Evolutionary conservation across 257 asterid genomes (phyloP).

Genomic region (Solanum chilense): DNA sequence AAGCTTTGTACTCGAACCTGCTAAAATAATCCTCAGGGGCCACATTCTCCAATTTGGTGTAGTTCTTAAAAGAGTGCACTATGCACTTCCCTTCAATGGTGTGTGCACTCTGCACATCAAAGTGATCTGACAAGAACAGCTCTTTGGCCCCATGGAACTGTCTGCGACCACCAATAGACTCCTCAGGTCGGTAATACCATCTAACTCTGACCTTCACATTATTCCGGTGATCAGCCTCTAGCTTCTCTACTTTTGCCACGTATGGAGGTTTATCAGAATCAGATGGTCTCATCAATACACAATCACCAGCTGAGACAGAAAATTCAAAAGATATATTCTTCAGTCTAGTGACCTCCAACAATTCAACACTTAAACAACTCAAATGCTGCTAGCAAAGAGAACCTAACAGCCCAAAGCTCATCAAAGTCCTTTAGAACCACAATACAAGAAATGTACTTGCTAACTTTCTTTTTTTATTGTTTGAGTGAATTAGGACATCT

Average conservation of each 20-base stretch:
- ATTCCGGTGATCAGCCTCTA: constrained; percentile 73
- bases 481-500: neutral
- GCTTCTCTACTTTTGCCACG: constrained; percentile 73
- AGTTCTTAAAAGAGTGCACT: constrained; percentile 75
- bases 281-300: constrained; percentile 71
- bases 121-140: constrained; percentile 76
- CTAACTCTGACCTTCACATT: constrained; percentile 60
- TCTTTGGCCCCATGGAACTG: constrained; percentile 90
- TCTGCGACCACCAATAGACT: constrained; percentile 75
- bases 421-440: neutral
- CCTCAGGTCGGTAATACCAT: constrained; percentile 85
- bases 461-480: neutral
- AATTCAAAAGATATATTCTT: neutral
- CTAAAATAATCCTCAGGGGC: constrained; percentile 75
- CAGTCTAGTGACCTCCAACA: neutral
- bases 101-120: constrained; percentile 77
- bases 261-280: constrained; percentile 70
- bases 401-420: neutral
- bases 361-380: neutral
- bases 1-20: constrained; percentile 81
- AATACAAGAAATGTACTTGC: neutral
- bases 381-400: neutral
- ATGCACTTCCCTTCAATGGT: constrained; percentile 85
- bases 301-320: constrained; percentile 58
- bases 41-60: constrained; percentile 76